Evolutionary conservation across 768 basidiomycete species (phyloP), one percentile per base, ranked within the genome.

Genomic region (Phanerodontia chrysosporium): DNA sequence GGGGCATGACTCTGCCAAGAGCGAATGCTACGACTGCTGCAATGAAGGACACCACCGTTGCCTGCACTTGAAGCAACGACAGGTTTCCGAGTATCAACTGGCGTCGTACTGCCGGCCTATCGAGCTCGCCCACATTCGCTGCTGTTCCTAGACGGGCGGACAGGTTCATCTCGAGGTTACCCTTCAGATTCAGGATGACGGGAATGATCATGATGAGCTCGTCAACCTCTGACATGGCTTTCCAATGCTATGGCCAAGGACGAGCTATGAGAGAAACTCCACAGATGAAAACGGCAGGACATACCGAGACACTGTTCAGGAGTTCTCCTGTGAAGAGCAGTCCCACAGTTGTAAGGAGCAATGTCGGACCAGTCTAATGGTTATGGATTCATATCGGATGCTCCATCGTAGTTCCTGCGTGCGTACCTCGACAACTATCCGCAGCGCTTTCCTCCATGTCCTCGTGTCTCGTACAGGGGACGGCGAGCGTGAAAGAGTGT

Each of bases 91-190:
- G 59, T 32, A 99, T 80, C 60, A 96, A 83, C 2, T 76, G 70
- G 3, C 83, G 80, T 3, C 92, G 83, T 8, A 76, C 77, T 2
- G 70, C 64, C 0, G 85, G 83, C 32, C 86, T 81, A 69, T 98
- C 94, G 4, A 99, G 84, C 61, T 94, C 85, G 45, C 96, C 96
- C 54, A 95, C 87, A 65, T 98, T 97, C 5, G 95, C 90, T 1
- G 95, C 89, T 0, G 97, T 99, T 1, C 91, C 89, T n/a, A 99
- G 80, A 16, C 96, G 83, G 0, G 97, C 94, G 3, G 95, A 95
- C 7, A 99, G 86, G 63, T 97, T 98, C 96, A 98, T 98, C 73
- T 98, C 97, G 39, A 98, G 82, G 68, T 99, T 93, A n/a, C 96
- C 97, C 67, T 97, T 98, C 58, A 99, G 83, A 65, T 98, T 98